Evolutionary conservation across 2,329 filamentous ascomycete genomes (phyloP), one percentile per base, ranked within the genome.

Genomic region (Tolypocladium capitatum): DNA sequence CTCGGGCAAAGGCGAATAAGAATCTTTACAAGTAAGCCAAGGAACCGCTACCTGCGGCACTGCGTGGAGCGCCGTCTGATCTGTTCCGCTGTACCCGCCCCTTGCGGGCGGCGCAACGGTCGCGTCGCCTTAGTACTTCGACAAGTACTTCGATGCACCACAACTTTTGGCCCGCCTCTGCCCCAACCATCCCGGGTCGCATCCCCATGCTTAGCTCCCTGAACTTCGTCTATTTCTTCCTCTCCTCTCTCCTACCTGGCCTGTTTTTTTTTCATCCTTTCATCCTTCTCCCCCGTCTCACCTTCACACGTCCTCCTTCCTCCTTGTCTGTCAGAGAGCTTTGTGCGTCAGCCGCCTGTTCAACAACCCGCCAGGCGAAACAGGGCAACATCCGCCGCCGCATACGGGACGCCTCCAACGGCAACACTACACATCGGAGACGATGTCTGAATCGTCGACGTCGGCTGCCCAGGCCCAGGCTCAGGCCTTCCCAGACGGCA

Each of bases 401-500:
- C 24, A 28, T 42, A 28, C 24, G 24, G 16, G 16, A 42, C 16
- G 5, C 24, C 38, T 28, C n/a, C 38, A 13, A 11, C 38, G 13
- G 24, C 16, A 18, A 13, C 38, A 13, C 38, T 8, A n/a, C 38
- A 41, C 41, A 43, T 21, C 28, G 18, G 8, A 8, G 21, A 55
- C 40, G 41, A 67, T 64, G 58, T 63, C 70, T 21, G 47, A 49
- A 53, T 63, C 69, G 47, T 66, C 69, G 32, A 60, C 67, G 48
- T 57, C 65, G 50, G 63, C 64, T 53, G 62, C 63, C 49, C 62
- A 59, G 56, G 60, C 59, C 49, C 51, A 68, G 63, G 67, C 68
- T 51, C 62, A 66, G 51, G 63, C 66, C 59, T 68, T 71, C 53
- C 63, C 68, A 28, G 75, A 78, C 58, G 75, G 74, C 63, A 78